Conservation (phyloP, 2,329 filamentous ascomycete species). For the Aureobasidium musti region DNA sequence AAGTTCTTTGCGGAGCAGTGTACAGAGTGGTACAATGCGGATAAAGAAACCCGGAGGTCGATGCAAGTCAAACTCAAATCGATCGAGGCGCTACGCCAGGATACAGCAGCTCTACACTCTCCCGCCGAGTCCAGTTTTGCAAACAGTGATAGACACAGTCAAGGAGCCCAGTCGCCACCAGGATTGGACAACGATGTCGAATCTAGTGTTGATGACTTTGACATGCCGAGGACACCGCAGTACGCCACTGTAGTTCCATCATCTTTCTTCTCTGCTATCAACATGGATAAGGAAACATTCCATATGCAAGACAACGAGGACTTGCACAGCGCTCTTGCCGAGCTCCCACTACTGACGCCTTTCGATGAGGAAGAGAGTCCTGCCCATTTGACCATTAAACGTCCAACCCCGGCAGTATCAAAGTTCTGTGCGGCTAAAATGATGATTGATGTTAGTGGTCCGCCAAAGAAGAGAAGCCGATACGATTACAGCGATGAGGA, state of each 20-base stretch:
- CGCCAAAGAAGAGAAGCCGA: conserved; percentile 75
- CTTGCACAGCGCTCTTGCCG: conserved; percentile 64
- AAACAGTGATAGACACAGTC: conserved; percentile 25
- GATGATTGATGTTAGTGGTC: conserved; percentile 64
- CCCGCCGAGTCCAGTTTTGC: conserved; percentile 31
- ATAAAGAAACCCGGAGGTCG: conserved; percentile 61
- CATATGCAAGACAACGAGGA: conserved; percentile 30
- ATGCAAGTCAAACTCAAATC: conserved; percentile 67
- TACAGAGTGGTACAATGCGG: conserved; percentile 73
- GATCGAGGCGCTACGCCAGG: conserved; percentile 33
- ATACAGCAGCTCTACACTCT: conserved; percentile 34
- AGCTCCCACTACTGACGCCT: conserved; percentile 77
- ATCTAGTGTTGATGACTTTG: conserved; percentile 25
- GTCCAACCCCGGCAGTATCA: conserved; percentile 73
- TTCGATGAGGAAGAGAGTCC: conserved; percentile 58
- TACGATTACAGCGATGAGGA: conserved; percentile 65
- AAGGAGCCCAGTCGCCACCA: conserved; percentile 25
- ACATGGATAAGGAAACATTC: conserved; percentile 28
- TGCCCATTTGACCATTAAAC: conserved; percentile 39
- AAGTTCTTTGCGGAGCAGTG: conserved; percentile 80
- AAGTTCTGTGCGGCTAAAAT: conserved; percentile 85
- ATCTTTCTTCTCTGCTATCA: conserved; percentile 30
- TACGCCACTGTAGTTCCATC: conserved; percentile 30
- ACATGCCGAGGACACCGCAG: conserved; percentile 29
- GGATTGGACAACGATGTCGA: conserved; percentile 27